These are phyloP conservation scores for Nemania serpens DNA, from an alignment of 2,329 filamentous ascomycete genomes.

Conservation along the genomic window DNA sequence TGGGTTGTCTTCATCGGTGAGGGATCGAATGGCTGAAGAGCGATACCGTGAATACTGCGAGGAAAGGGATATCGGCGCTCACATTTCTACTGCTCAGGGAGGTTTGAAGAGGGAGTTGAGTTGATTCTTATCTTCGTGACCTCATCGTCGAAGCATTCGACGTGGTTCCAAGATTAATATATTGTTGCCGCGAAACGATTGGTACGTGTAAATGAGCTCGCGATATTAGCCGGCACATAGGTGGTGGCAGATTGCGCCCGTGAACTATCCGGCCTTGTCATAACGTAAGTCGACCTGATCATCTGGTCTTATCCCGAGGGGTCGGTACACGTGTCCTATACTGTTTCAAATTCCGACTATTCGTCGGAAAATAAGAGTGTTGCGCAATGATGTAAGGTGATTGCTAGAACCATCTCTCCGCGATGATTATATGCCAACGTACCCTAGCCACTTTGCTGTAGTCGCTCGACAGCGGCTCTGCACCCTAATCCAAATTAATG, in stretches of 20 bases:
- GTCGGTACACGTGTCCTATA: neutral
- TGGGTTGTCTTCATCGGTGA: constrained; percentile 14
- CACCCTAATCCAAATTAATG: no score
- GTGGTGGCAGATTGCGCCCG: neutral
- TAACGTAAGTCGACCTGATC: neutral
- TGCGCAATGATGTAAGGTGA: neutral
- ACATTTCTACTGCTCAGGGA: neutral
- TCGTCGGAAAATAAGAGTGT: neutral
- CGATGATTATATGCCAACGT: no score
- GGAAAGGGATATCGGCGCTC: neutral
- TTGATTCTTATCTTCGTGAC: neutral
- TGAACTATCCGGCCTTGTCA: neutral
- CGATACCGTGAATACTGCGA: neutral
- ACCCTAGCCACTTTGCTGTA: no score
- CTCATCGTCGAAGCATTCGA: neutral
- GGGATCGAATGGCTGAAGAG: neutral
- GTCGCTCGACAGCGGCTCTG: no score
- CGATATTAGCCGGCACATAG: constrained; percentile 16
- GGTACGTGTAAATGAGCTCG: constrained; percentile 16
- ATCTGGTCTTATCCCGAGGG: neutral
- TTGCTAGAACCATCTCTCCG: no score
- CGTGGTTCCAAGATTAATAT: constrained; percentile 13
- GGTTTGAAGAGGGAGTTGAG: neutral
- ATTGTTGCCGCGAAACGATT: constrained; percentile 12
- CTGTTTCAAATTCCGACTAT: neutral